Conservation (phyloP, 2,329 filamentous ascomycete species). For the Aspergillus pseudonomiae region DNA sequence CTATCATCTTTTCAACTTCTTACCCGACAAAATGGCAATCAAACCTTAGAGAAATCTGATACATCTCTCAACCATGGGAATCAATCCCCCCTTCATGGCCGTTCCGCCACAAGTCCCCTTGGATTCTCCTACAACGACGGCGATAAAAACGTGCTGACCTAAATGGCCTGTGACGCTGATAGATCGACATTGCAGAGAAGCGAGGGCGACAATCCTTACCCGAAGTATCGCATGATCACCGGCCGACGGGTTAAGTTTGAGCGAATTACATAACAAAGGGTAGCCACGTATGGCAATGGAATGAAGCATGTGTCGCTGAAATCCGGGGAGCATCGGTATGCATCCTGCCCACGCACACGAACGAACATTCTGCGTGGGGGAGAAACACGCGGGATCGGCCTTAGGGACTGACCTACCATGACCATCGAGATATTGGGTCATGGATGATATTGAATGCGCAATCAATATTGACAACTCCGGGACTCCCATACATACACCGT, state of each 20-base stretch:
- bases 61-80: not conserved
- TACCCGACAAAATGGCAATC: not conserved
- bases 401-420: not conserved
- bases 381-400: slow-evolving; percentile 15
- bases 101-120: not conserved
- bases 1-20: not conserved
- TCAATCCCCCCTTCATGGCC: not conserved
- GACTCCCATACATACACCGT: not conserved
- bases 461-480: not conserved
- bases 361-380: not conserved
- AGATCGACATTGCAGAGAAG: slow-evolving; percentile 19
- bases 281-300: not conserved
- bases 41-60: slow-evolving; percentile 1
- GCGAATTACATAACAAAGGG: slow-evolving; percentile 12
- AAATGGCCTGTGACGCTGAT: slow-evolving; percentile 11
- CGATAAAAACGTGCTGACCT: not conserved
- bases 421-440: not conserved
- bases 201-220: slow-evolving; percentile 14
- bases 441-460: not conserved
- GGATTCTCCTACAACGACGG: not conserved
- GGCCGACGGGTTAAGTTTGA: not conserved
- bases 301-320: slow-evolving; percentile 8
- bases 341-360: slow-evolving; percentile 11
- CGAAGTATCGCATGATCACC: slow-evolving; percentile 13
- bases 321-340: slow-evolving; percentile 22